Evolutionary conservation across 2,329 filamentous ascomycete genomes (phyloP).

Genomic region (Bimuria novae-zelandiae): DNA sequence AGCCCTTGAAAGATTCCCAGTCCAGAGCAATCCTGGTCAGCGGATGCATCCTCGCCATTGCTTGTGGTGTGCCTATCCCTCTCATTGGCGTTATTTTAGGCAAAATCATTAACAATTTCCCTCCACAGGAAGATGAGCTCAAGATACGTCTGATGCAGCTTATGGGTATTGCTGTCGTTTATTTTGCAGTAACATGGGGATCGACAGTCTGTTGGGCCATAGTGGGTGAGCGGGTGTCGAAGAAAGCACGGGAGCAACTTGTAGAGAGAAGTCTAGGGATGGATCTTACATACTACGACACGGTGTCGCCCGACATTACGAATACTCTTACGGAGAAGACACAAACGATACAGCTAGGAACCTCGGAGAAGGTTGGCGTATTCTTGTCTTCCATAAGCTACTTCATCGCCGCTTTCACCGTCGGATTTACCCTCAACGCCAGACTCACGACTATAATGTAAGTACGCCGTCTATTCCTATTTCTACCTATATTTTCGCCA

Average conservation of each 20-base stretch:
- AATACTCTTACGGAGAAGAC: conserved; percentile 52
- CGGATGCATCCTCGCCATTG: conserved; percentile 52
- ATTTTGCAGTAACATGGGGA: conserved; percentile 56
- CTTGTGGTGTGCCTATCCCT: conserved; percentile 63
- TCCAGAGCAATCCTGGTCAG: conserved; percentile 43
- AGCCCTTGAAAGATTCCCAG: conserved; percentile 48
- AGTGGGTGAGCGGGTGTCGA: conserved; percentile 55
- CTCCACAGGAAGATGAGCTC: conserved; percentile 52
- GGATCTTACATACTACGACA: conserved; percentile 58
- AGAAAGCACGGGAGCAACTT: conserved; percentile 52
- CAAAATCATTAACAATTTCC: conserved; percentile 56
- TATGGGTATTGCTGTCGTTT: conserved; percentile 52
- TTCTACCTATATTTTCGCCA: neutral
- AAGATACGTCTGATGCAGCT: conserved; percentile 49
- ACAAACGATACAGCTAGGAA: conserved; percentile 52
- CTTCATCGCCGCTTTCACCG: conserved; percentile 51
- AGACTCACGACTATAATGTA: conserved; percentile 49
- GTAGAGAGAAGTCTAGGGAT: conserved; percentile 55
- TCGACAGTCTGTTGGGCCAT: conserved; percentile 58
- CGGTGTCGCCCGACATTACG: conserved; percentile 55
- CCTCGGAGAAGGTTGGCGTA: conserved; percentile 54
- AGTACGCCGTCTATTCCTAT: conserved; percentile 1
- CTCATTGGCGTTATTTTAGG: conserved; percentile 64
- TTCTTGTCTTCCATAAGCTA: conserved; percentile 54
- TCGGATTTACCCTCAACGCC: conserved; percentile 52